phyloP scores from a whole-genome alignment of 495 filamentous ascomycete genomes.

The Penicillium coprophilum region DNA sequence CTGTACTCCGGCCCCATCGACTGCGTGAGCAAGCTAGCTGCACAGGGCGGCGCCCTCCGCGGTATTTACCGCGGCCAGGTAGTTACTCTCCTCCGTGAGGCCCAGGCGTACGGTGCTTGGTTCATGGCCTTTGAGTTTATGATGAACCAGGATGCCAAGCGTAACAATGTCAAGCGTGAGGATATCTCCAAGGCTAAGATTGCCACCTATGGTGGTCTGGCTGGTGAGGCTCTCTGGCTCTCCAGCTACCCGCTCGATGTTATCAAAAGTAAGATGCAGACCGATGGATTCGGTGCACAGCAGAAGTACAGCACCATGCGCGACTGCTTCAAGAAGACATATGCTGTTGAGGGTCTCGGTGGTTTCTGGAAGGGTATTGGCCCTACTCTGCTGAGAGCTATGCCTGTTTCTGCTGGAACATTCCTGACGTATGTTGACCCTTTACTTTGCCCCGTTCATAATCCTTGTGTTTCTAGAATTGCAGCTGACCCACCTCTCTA shows the following conservation, averaged over 20 bases:
- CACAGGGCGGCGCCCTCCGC: slow-evolving; percentile 60
- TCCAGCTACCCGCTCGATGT: slow-evolving; percentile 94
- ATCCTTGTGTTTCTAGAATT: neutral
- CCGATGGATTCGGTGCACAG: slow-evolving; percentile 75
- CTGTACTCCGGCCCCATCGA: slow-evolving; percentile 85
- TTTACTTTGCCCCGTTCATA: neutral
- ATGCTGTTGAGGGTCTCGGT: slow-evolving; percentile 66
- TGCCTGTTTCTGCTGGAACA: slow-evolving; percentile 96
- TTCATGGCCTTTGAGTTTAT: slow-evolving; percentile 93
- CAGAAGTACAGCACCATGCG: slow-evolving; percentile 77
- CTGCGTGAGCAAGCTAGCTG: slow-evolving; percentile 80
- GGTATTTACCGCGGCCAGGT: slow-evolving; percentile 85
- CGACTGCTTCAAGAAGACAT: slow-evolving; percentile 87
- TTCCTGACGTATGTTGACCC: slow-evolving; percentile 68
- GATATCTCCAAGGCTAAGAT: slow-evolving; percentile 82
- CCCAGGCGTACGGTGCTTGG: slow-evolving; percentile 93
- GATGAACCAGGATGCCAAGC: slow-evolving; percentile 83
- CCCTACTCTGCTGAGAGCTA: slow-evolving; percentile 90
- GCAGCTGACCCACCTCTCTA: slow-evolving; percentile 22
- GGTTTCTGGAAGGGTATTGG: slow-evolving; percentile 97
- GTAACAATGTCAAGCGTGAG: slow-evolving; percentile 69
- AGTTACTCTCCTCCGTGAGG: slow-evolving; percentile 85
- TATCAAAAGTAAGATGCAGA: slow-evolving; percentile 99
- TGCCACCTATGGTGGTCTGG: slow-evolving; percentile 87
- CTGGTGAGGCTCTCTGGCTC: slow-evolving; percentile 92